A percentile compares a stretch with the other conserved stretches of the same genome.
Conservation (phyloP, 805 yeast species). For the Tetrapisispora arboricola region DNA sequence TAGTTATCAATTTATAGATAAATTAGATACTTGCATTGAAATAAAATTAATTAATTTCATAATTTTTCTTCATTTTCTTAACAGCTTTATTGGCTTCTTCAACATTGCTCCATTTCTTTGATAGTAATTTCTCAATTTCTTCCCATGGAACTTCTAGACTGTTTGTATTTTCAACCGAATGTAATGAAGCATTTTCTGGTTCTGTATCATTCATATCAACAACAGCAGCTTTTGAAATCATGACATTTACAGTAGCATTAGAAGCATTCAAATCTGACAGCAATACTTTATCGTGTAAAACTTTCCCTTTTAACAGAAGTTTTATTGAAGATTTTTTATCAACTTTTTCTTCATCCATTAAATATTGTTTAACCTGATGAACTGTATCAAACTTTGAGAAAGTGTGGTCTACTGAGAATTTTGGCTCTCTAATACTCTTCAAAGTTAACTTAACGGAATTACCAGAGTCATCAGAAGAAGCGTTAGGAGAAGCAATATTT, state of each 20-base stretch:
- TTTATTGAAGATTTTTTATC: slow-evolving; percentile 35
- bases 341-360: slow-evolving; percentile 24
- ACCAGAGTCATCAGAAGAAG: neutral
- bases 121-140: slow-evolving; percentile 31
- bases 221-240: slow-evolving; percentile 28
- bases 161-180: neutral
- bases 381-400: slow-evolving; percentile 25
- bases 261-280: slow-evolving; percentile 26
- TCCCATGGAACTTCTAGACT: slow-evolving; percentile 34
- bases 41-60: slow-evolving; percentile 28
- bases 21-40: neutral
- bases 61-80: slow-evolving; percentile 32
- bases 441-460: slow-evolving; percentile 28
- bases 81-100: slow-evolving; percentile 23
- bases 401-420: slow-evolving; percentile 35
- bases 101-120: slow-evolving; percentile 24
- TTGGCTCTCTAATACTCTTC: slow-evolving; percentile 67
- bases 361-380: slow-evolving; percentile 25
- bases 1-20: neutral
- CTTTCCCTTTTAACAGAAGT: slow-evolving; percentile 52
- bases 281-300: slow-evolving; percentile 41
- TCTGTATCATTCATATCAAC: slow-evolving; percentile 1
- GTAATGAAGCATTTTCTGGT: neutral
- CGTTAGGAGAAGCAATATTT: neutral
- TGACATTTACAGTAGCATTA: slow-evolving; percentile 34